Percentiles rank a stretch among this genome's conserved stretches.
Conservation (phyloP, 768 basidiomycete genomes). For the Xanthoconium purpureum region DNA sequence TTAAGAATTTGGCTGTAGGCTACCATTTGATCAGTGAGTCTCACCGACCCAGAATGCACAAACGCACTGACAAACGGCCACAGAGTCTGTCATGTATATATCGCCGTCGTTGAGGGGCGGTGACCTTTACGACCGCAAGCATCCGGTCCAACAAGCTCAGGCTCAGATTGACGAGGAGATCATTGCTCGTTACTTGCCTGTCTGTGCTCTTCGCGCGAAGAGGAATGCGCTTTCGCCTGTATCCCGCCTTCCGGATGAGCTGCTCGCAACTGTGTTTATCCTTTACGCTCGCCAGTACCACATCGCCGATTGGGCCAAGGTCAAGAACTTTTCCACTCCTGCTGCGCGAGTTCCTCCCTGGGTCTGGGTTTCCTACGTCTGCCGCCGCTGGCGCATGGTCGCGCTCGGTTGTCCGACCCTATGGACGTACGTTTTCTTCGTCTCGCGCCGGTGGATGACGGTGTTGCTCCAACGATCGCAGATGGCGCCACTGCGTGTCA, state of each 20-base stretch:
- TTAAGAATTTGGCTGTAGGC: no score
- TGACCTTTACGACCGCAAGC: not conserved
- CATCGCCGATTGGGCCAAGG: not conserved
- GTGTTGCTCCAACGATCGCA: conserved; percentile 2
- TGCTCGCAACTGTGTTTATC: not conserved
- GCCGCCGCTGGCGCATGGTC: not conserved
- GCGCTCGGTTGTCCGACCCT: not conserved
- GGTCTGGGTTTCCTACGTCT: not conserved
- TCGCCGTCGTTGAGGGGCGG: not conserved
- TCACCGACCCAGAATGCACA: not conserved
- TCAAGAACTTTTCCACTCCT: not conserved
- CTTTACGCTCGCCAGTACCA: not conserved
- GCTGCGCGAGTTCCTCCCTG: not conserved
- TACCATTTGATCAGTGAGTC: not conserved
- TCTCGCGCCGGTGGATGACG: not conserved
- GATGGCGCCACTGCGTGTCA: not conserved
- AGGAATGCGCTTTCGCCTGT: not conserved
- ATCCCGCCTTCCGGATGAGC: conserved; percentile 2
- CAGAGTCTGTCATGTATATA: not conserved
- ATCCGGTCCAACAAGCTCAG: not conserved
- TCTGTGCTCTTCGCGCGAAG: not conserved
- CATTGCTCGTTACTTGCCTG: not conserved
- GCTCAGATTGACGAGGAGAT: not conserved
- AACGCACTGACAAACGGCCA: not conserved
- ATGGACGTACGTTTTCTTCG: conserved; percentile 2